Evolutionary conservation across 2,329 filamentous ascomycete species (phyloP), one percentile per base, ranked within the genome.

Genomic region (Drechmeria coniospora): DNA sequence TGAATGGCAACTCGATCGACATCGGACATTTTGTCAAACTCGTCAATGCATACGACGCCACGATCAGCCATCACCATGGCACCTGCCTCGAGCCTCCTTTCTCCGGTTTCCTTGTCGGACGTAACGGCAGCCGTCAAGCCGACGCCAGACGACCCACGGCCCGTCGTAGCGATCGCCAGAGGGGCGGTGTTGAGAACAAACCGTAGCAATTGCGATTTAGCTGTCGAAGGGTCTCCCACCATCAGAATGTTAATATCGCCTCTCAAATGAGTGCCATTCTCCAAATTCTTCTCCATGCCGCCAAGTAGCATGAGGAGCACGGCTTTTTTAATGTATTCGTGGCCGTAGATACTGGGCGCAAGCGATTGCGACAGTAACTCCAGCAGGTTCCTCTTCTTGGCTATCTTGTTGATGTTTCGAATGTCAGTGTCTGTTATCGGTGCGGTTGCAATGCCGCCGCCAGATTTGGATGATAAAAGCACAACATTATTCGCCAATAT

Each of bases 1-100:
- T 98, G 90, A 42, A 98, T 98, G 25, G 90, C 90, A 4, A 98
- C 90, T 49, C 90, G 75, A 54, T 98, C 90, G 32, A 95, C 78
- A 49, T 98, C 90, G 32, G 84, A 94, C 90, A 98, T 98, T 56
- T 98, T 98, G 61, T 98, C 90, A 42, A 98, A 98, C 47, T 98
- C 90, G 50, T 98, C 90, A 40, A 98, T 98, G 60, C 90, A 98
- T 19, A 98, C 90, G 8, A 98, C 87, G 41, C 90, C 90, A 36
- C 90, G 79, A 51, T 98, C 90, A 37, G 76, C 90, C 46, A 98
- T 81, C 34, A 98, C 90, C 90, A 98, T 98, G 38, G 90, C 90
- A 68, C 90, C 90, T 11, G 90, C 90, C 56, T 98, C 90, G 1
- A 98, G 68, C 39, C 90, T 74, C 39, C 90, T 73, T 51, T 98